A percentile compares a stretch with the other conserved stretches of the same genome.
These are phyloP conservation scores for Plasmodium vivax DNA, from an alignment of 169 alveolate species.

Conservation along the genomic window DNA sequence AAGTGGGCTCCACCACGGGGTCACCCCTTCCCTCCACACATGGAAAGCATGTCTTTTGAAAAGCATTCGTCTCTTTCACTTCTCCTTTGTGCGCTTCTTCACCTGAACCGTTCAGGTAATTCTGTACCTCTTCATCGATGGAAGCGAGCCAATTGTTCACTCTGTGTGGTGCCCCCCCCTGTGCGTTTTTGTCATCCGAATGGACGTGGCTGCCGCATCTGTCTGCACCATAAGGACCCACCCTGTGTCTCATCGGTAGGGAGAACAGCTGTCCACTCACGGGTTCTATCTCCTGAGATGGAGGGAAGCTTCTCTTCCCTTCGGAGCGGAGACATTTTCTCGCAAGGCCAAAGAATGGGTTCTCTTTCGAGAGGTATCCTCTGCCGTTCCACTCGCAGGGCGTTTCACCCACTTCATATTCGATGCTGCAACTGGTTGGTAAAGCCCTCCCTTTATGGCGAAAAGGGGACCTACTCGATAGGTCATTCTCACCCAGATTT, in stretches of 20 bases:
- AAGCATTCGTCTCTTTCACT: background rate
- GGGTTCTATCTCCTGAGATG: background rate
- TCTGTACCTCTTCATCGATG: background rate
- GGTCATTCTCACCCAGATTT: no score
- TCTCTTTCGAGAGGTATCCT: background rate
- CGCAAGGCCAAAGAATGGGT: background rate
- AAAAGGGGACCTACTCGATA: no score
- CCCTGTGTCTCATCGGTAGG: background rate
- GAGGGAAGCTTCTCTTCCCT: background rate
- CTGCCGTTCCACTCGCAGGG: background rate
- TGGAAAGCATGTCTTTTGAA: background rate
- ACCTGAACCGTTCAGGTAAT: background rate
- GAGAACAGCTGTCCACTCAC: background rate
- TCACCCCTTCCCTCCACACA: background rate
- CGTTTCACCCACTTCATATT: background rate
- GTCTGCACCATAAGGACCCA: background rate
- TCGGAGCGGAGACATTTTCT: background rate
- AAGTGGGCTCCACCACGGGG: no score
- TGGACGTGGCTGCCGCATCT: background rate
- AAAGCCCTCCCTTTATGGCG: no score
- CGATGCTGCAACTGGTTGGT: no score
- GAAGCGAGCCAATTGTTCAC: background rate
- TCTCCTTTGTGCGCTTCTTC: background rate
- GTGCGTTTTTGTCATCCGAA: background rate
- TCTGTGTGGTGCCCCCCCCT: background rate